Percentiles rank a stretch among this genome's conserved stretches.
Conservation (phyloP, 441 rosid species). For the Aleurites moluccanus region DNA sequence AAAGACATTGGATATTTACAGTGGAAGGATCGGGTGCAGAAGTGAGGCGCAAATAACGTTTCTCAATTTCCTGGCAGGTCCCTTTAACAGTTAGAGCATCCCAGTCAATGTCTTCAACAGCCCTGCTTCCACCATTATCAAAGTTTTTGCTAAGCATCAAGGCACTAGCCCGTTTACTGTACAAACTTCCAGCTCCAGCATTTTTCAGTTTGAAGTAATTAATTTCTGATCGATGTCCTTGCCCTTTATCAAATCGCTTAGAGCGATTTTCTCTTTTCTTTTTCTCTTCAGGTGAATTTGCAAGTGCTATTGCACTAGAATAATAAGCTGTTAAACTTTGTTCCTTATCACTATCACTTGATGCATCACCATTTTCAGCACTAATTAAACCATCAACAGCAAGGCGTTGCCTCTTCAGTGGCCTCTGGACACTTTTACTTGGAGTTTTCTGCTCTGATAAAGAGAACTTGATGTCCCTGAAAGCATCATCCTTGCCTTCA, state of each 20-base stretch:
- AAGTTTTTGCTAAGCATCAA: constrained; percentile 68
- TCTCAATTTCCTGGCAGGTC: constrained; percentile 95
- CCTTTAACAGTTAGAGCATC: constrained; percentile 97
- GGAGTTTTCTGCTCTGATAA: constrained; percentile 48
- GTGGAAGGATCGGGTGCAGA: constrained; percentile 98
- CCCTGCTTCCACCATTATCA: constrained; percentile 78
- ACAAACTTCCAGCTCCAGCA: constrained; percentile 64
- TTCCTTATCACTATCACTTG: constrained; percentile 97
- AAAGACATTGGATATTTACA: constrained; percentile 44
- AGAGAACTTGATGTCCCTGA: constrained; percentile 39
- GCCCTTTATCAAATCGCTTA: constrained; percentile 86
- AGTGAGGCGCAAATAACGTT: constrained; percentile 97
- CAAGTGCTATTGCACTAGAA: constrained; percentile 70
- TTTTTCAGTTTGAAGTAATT: constrained; percentile 56
- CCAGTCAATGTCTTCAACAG: constrained; percentile 99
- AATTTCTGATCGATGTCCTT: constrained; percentile 57
- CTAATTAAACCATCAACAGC: constrained; percentile 43
- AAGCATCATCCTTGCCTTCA: constrained; percentile 54
- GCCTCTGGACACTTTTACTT: constrained; percentile 57
- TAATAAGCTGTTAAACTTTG: constrained; percentile 62
- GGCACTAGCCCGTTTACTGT: constrained; percentile 75
- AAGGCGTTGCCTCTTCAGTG: constrained; percentile 77
- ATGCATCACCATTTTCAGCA: constrained; percentile 67
- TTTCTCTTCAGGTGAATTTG: constrained; percentile 81
- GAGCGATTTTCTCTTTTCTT: constrained; percentile 92